These are phyloP conservation scores for Coffea eugenioides DNA, from an alignment of 257 asterid species.

Conservation along the genomic window DNA sequence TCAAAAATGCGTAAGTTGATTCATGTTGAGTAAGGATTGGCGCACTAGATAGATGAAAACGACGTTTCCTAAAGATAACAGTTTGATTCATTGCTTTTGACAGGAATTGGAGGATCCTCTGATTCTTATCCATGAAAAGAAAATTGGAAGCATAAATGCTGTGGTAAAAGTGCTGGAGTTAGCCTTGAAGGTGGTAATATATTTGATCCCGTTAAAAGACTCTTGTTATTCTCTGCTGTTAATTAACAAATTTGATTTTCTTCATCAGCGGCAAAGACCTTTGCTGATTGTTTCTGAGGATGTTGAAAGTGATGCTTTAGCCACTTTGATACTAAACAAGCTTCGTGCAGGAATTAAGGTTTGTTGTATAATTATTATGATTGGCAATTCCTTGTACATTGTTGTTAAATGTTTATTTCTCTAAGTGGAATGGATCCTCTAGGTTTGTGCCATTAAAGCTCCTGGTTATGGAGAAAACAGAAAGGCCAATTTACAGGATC, in stretches of 20 bases:
- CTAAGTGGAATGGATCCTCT: neutral
- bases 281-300: conserved; percentile 58
- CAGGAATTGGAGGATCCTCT: conserved; percentile 60
- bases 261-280: conserved; percentile 46
- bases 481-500: conserved; percentile 51
- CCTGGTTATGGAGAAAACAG: conserved; percentile 71
- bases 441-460: conserved; percentile 70
- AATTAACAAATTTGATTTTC: neutral
- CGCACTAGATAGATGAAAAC: neutral
- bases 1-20: conserved; percentile 48
- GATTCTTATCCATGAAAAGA: conserved; percentile 58
- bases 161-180: conserved; percentile 46
- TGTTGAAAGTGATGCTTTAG: conserved; percentile 54
- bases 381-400: no score
- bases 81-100: neutral
- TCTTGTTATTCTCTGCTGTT: neutral
- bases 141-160: conserved; percentile 40
- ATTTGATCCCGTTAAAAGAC: neutral
- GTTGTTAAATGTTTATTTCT: neutral
- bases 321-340: conserved; percentile 55
- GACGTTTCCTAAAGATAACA: neutral
- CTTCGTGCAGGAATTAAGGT: conserved; percentile 63
- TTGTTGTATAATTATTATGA: neutral
- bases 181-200: conserved; percentile 44
- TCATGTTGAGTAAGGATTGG: neutral